phyloP scores from a whole-genome alignment of 768 basidiomycete genomes.

The Pulveroboletus ravenelii region DNA sequence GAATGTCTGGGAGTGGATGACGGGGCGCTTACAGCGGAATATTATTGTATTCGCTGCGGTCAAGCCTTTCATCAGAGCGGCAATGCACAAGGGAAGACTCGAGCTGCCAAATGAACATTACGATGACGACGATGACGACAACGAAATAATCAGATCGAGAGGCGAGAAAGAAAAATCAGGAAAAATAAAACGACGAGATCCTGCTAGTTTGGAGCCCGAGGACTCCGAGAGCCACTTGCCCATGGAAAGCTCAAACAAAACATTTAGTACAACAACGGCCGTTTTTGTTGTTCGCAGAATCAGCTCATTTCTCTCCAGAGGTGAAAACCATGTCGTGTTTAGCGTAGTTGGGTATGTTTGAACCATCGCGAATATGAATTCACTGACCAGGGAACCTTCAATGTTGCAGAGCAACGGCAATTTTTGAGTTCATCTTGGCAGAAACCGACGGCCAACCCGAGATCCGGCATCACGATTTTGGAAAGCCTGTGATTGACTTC shows the following conservation, averaged over 20 bases:
- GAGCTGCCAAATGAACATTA: conserved; percentile 32
- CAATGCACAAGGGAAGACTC: conserved; percentile 27
- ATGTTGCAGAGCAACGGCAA: conserved; percentile 53
- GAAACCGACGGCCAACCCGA: conserved; percentile 17
- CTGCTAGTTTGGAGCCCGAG: conserved; percentile 21
- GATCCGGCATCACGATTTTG: conserved; percentile 46
- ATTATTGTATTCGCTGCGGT: conserved; percentile 48
- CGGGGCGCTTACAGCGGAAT: conserved; percentile 49
- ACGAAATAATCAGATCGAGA: conserved; percentile 12
- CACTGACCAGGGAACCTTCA: background rate
- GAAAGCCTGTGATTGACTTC: conserved; percentile 59
- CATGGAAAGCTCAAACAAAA: conserved; percentile 11
- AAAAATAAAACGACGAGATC: conserved; percentile 21
- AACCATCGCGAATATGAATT: background rate
- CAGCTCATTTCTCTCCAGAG: conserved; percentile 38
- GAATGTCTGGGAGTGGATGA: conserved; percentile 78
- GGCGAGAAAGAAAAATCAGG: conserved; percentile 13
- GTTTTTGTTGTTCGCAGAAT: conserved; percentile 60
- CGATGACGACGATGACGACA: conserved; percentile 1
- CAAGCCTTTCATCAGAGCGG: conserved; percentile 42
- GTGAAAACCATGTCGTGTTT: conserved; percentile 50
- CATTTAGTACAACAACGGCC: conserved; percentile 25
- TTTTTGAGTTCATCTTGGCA: conserved; percentile 49
- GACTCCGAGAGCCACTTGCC: conserved; percentile 1
- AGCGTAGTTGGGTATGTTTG: conserved; percentile 64